Percentiles rank a stretch among this genome's conserved stretches.
phyloP scores from a whole-genome alignment of 2,329 filamentous ascomycete species.

The Xylaria digitata region DNA sequence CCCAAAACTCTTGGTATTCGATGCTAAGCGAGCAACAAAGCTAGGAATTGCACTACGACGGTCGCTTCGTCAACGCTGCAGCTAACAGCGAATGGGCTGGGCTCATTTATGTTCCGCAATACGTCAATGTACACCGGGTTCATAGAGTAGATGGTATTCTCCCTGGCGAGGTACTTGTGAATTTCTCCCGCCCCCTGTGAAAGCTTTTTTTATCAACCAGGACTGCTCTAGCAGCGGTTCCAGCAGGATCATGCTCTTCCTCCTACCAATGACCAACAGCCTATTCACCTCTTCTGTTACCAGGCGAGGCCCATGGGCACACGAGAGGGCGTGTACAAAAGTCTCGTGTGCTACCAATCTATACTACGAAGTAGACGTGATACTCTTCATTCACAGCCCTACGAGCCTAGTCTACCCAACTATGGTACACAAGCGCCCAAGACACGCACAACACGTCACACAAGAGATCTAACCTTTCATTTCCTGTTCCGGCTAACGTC shows the following conservation, averaged over 20 bases:
- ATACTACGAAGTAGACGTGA: background rate
- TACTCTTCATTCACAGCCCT: conserved; percentile 29
- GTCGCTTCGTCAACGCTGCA: conserved; percentile 33
- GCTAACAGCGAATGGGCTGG: conserved; percentile 37
- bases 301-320: background rate
- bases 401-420: conserved; percentile 16
- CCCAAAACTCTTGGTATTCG: conserved; percentile 24
- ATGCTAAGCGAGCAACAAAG: conserved; percentile 40
- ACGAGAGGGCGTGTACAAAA: background rate
- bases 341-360: background rate
- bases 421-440: conserved; percentile 28
- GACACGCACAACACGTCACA: background rate
- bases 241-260: conserved; percentile 10
- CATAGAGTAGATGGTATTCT: background rate
- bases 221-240: background rate
- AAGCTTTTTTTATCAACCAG: background rate
- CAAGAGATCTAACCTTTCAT: conserved; percentile 6
- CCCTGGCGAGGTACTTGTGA: background rate
- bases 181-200: background rate
- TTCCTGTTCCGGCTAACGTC: conserved; percentile 3
- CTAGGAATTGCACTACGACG: conserved; percentile 33
- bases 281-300: background rate
- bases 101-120: conserved; percentile 13
- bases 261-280: background rate
- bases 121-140: conserved; percentile 18